Conservation (phyloP, 1,284 basidiomycete genomes). For the Trichosporon sp. region DNA sequence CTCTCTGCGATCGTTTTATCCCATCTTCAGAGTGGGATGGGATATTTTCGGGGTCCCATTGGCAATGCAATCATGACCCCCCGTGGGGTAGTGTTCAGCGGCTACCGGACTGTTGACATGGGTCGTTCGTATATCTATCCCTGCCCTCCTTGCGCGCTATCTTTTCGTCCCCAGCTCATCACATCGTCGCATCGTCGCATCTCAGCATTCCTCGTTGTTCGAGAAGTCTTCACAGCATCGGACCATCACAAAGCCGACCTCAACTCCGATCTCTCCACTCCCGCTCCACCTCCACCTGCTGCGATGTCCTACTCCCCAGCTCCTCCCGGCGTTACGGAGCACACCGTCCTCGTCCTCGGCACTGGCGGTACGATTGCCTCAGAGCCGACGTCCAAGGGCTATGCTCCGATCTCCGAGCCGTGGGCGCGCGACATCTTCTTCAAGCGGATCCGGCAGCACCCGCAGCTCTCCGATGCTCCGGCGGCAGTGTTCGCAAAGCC, state of each 20-base stretch:
- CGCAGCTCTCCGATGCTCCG: slow-evolving; percentile 40
- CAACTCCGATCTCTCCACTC: background rate
- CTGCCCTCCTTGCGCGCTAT: background rate
- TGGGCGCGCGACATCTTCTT: slow-evolving; percentile 46
- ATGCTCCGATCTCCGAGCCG: slow-evolving; percentile 46
- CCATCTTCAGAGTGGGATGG: slow-evolving; percentile 5
- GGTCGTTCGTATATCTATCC: background rate
- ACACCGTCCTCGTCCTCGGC: slow-evolving; percentile 46
- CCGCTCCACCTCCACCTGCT: background rate
- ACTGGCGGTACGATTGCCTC: slow-evolving; percentile 54
- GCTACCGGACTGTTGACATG: slow-evolving; percentile 7
- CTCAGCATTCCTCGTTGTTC: background rate
- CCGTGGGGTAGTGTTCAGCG: background rate
- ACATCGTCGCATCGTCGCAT: background rate
- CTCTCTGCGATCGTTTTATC: slow-evolving; percentile 4
- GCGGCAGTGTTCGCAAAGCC: slow-evolving; percentile 20
- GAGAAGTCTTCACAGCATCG: background rate
- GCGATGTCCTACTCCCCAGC: slow-evolving; percentile 9
- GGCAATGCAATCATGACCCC: slow-evolving; percentile 6
- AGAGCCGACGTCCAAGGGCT: slow-evolving; percentile 48
- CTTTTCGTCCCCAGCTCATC: background rate
- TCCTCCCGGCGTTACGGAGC: slow-evolving; percentile 15
- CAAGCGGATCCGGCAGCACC: slow-evolving; percentile 53
- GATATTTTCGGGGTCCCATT: slow-evolving; percentile 6
- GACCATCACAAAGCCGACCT: background rate